phyloP scores from a whole-genome alignment of 1,284 basidiomycete species.

The Meripilus lineatus region DNA sequence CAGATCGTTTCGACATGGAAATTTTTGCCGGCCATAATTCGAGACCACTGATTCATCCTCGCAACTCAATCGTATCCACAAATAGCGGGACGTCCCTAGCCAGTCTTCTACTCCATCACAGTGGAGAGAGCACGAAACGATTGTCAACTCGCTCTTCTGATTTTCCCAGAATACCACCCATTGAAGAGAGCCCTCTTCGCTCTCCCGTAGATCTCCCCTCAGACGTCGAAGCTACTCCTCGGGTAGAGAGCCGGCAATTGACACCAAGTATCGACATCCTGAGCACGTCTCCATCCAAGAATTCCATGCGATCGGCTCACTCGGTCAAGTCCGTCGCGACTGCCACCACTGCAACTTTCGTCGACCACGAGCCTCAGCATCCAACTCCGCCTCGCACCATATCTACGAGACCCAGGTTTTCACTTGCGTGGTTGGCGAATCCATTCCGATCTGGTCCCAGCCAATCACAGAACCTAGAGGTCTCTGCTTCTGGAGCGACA shows the following conservation, averaged over 20 bases:
- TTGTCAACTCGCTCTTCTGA: conserved; percentile 38
- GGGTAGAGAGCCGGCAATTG: conserved; percentile 27
- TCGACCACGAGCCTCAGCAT: conserved; percentile 22
- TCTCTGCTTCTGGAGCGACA: conserved; percentile 41
- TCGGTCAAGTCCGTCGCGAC: conserved; percentile 36
- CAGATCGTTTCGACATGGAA: conserved; percentile 67
- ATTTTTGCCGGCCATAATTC: conserved; percentile 49
- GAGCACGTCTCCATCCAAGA: conserved; percentile 68
- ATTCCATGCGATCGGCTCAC: conserved; percentile 52
- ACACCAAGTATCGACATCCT: conserved; percentile 29
- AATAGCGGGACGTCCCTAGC: conserved; percentile 28
- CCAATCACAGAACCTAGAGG: conserved; percentile 54
- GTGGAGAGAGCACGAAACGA: conserved; percentile 27
- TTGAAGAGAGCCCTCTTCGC: conserved; percentile 62
- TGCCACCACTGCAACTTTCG: conserved; percentile 21
- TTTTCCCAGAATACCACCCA: conserved; percentile 46
- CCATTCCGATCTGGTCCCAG: conserved; percentile 59
- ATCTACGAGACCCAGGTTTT: conserved; percentile 52
- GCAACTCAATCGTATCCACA: conserved; percentile 34
- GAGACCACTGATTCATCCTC: conserved; percentile 26
- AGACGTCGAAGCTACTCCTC: conserved; percentile 25
- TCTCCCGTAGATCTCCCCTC: conserved; percentile 45
- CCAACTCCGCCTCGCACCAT: conserved; percentile 22
- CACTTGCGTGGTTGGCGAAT: conserved; percentile 72
- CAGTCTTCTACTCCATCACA: conserved; percentile 12